phyloP scores from a whole-genome alignment of 768 basidiomycete genomes.

The Ephemerocybe angulata region DNA sequence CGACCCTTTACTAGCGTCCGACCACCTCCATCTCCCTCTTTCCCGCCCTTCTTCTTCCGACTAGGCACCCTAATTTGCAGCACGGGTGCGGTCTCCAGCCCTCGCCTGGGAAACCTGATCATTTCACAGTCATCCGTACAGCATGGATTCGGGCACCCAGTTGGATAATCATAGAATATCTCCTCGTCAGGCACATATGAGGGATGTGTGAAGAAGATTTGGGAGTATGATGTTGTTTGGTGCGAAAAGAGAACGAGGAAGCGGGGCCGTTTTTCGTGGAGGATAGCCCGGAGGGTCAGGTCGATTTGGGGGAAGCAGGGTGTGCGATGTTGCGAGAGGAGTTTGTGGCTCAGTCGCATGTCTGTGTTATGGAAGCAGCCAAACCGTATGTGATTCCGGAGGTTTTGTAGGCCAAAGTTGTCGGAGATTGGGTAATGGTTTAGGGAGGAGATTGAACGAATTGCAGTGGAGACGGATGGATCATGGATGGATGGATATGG shows the following conservation, averaged over 20 bases:
- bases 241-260: constrained; percentile 78
- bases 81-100: constrained; percentile 56
- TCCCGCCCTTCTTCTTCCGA: constrained; percentile 9
- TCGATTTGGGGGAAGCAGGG: constrained; percentile 84
- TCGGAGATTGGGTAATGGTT: too few relatives aligned
- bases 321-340: constrained; percentile 65
- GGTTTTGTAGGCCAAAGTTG: too few relatives aligned
- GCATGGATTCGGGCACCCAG: constrained; percentile 74
- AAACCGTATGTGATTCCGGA: too few relatives aligned
- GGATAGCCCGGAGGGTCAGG: constrained; percentile 69
- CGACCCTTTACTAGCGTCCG: constrained; percentile 34
- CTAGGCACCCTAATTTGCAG: constrained; percentile 46
- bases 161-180: constrained; percentile 74
- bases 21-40: not conserved
- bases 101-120: constrained; percentile 71
- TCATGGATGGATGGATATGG: too few relatives aligned
- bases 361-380: constrained; percentile 29
- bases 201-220: constrained; percentile 74
- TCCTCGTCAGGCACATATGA: constrained; percentile 68
- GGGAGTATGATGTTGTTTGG: constrained; percentile 76
- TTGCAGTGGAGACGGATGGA: not conserved
- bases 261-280: constrained; percentile 72
- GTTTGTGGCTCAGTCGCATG: constrained; percentile 64
- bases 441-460: too few relatives aligned
- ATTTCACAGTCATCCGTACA: constrained; percentile 82